Evolutionary conservation across 306 rosid species (phyloP), one percentile per base, ranked within the genome.

Genomic region (Casuarina cunninghamiana): DNA sequence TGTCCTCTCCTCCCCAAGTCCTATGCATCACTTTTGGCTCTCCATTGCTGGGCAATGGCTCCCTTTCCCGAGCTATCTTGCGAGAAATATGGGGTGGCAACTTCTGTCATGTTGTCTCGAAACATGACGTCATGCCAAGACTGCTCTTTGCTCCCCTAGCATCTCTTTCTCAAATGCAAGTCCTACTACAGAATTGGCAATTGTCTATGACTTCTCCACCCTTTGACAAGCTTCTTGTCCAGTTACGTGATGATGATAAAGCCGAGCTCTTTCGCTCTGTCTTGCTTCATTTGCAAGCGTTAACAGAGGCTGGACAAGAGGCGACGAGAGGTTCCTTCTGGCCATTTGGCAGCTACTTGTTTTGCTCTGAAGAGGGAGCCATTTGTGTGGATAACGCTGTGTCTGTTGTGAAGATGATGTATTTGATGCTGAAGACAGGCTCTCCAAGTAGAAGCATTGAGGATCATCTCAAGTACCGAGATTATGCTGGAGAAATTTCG

Each of bases 11-110:
- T 37, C 42, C 19, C 41, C 39, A 89, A 67, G 71, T 95, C 10
- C 74, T 95, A 37, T 92, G 98, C 85, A 80, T 91, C 74, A 91
- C 97, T 12, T 92, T 84, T 60, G 98, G 98, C 32, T 89, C 97
- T 13, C 97, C 97, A 3, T 80, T 89, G 72, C 86, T 95, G 21
- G 97, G 97, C 51, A 93, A 95, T 55, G 78, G 82, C 68, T 83
- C 90, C 1, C 90, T 95, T 71, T 88, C 93, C 35, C 60, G 49
- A 60, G 91, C 93, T 74, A 85, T 95, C 78, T 87, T 78, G 37
- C 84, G 75, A 73, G 93, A 89, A 80, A 85, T 90, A 82, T 95
- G 97, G 97, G 85, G 86, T 26, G 93, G 91, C 16, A 92, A 88
- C 53, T 92, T 95, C 78, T 89, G 91, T 62, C 96, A 95, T 37